Percentiles rank a stretch among this genome's conserved stretches.
Evolutionary conservation across 805 yeast genomes (phyloP).

Genomic region (Saturnispora quitensis): DNA sequence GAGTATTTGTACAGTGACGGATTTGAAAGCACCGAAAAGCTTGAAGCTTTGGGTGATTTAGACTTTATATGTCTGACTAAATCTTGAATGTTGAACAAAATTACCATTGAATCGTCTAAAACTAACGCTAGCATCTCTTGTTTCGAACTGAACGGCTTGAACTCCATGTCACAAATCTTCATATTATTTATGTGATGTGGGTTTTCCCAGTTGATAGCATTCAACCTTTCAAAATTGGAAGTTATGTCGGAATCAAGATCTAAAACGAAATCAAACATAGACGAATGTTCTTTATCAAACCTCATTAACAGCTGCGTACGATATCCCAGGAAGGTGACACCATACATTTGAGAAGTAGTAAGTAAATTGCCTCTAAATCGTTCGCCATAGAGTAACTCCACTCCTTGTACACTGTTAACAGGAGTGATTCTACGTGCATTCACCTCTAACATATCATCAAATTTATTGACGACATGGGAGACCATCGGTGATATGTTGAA

Average conservation of each 20-base stretch:
- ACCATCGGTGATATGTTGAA: not conserved
- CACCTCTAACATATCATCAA: conserved; percentile 1
- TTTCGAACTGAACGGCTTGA: conserved; percentile 1
- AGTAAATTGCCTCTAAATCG: conserved; percentile 15
- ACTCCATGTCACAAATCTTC: not conserved
- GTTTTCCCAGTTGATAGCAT: conserved; percentile 1
- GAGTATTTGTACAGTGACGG: not conserved
- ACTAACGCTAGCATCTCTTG: conserved; percentile 40
- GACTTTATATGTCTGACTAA: conserved; percentile 15
- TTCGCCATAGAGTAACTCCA: conserved; percentile 13
- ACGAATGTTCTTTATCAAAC: conserved; percentile 12
- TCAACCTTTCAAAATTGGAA: not conserved
- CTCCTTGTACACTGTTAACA: not conserved
- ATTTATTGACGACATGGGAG: not conserved
- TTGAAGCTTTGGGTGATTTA: not conserved
- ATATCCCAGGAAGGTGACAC: conserved; percentile 8
- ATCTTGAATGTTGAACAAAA: conserved; percentile 29
- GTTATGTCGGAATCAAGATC: conserved; percentile 17
- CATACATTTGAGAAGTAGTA: conserved; percentile 11
- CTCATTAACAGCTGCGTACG: conserved; percentile 6
- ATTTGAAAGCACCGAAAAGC: not conserved
- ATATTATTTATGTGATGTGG: conserved; percentile 7
- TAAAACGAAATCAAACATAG: conserved; percentile 13
- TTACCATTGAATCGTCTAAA: conserved; percentile 45
- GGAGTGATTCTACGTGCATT: not conserved